Conservation (phyloP, 306 rosid species). For the Cyamopsis tetragonoloba region DNA sequence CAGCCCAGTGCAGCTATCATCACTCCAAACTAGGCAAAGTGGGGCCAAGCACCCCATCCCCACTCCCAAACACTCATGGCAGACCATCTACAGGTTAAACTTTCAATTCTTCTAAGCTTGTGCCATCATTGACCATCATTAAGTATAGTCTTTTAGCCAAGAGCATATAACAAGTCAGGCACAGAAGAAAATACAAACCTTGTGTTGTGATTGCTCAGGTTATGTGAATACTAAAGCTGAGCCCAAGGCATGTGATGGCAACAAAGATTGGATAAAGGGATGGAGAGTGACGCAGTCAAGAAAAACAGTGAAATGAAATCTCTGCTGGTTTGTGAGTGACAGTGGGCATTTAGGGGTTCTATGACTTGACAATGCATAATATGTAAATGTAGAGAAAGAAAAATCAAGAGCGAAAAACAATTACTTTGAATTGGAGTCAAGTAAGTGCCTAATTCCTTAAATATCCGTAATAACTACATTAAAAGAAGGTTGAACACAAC, state of each 20-base stretch:
- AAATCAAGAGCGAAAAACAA: neutral
- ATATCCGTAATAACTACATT: neutral
- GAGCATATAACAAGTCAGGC: neutral
- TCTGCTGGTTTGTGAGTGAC: neutral
- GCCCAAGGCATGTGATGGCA: no score
- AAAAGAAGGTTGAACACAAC: neutral
- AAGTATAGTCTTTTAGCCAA: neutral
- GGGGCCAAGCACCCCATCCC: neutral
- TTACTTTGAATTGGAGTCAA: neutral
- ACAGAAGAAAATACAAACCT: no score
- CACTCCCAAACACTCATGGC: neutral
- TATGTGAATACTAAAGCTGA: no score
- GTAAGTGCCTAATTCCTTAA: neutral
- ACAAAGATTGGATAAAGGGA: neutral
- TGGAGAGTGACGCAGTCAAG: neutral
- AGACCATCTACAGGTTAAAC: neutral
- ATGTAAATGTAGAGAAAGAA: neutral
- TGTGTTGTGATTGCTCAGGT: no score
- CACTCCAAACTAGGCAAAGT: neutral
- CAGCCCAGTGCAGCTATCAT: neutral
- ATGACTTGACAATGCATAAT: neutral
- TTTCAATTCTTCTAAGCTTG: neutral
- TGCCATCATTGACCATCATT: neutral
- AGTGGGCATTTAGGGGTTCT: neutral
- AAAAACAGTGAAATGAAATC: neutral